phyloP scores from a whole-genome alignment of 2,329 filamentous ascomycete species.

The Endoconidiophora polonica region DNA sequence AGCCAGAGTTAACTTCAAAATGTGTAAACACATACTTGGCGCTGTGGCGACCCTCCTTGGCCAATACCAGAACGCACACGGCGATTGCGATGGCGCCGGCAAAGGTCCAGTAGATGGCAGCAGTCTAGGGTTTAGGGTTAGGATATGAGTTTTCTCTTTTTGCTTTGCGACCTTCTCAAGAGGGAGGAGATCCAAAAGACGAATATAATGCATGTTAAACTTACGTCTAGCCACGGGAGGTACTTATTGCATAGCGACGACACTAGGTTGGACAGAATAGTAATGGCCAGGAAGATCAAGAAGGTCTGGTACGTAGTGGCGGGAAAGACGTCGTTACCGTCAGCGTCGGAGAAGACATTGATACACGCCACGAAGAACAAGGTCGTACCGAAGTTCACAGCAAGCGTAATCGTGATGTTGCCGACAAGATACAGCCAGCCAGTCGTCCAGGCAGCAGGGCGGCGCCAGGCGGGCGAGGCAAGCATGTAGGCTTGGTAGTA shows the following conservation, averaged over 20 bases:
- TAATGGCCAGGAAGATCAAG: constrained; percentile 54
- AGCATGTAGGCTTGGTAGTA: constrained; percentile 71
- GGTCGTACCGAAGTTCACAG: constrained; percentile 66
- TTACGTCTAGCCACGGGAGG: constrained; percentile 52
- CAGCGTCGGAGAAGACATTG: constrained; percentile 34
- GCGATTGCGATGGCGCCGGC: constrained; percentile 50
- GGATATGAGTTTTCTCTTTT: background rate
- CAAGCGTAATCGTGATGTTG: constrained; percentile 67
- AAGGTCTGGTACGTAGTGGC: constrained; percentile 48
- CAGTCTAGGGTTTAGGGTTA: constrained; percentile 33
- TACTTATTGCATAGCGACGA: constrained; percentile 51
- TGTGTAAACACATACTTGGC: constrained; percentile 49
- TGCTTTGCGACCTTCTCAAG: too few relatives aligned
- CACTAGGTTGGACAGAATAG: constrained; percentile 45
- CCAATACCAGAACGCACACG: constrained; percentile 44
- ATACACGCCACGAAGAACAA: constrained; percentile 41
- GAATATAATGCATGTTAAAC: constrained; percentile 18
- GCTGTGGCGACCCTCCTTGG: constrained; percentile 48
- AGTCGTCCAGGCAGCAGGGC: constrained; percentile 51
- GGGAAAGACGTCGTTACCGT: constrained; percentile 27
- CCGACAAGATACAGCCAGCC: constrained; percentile 65
- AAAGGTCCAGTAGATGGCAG: constrained; percentile 61
- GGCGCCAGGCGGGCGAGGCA: constrained; percentile 41
- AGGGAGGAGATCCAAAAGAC: background rate
- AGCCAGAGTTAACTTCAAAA: constrained; percentile 53